phyloP scores from a whole-genome alignment of 176 grass and related monocot genomes.

The Melocanna baccifera region DNA sequence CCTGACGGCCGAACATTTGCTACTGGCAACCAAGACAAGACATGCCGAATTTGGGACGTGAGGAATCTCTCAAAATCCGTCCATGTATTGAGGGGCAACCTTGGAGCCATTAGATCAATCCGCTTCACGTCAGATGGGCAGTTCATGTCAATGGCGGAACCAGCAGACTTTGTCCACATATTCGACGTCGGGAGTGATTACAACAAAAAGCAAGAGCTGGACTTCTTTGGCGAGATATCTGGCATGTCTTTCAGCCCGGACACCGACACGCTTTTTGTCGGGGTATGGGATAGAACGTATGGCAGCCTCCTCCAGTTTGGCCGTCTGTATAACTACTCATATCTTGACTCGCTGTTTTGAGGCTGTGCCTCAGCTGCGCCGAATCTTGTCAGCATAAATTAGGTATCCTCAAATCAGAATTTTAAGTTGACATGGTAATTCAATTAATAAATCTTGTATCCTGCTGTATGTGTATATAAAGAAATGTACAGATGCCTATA shows the following conservation, averaged over 20 bases:
- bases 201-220: constrained; percentile 73
- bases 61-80: constrained; percentile 80
- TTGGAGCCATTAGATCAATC: constrained; percentile 86
- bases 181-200: constrained; percentile 72
- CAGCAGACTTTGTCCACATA: constrained; percentile 89
- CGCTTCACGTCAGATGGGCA: constrained; percentile 80
- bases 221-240: constrained; percentile 96
- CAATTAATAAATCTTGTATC: constrained; percentile 48
- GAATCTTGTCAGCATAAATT: constrained; percentile 33
- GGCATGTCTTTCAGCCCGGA: constrained; percentile 84
- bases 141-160: constrained; percentile 96
- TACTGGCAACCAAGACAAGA: constrained; percentile 98
- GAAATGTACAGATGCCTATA: constrained; percentile 42
- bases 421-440: constrained; percentile 34
- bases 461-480: constrained; percentile 47
- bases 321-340: constrained; percentile 52
- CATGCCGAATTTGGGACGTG: constrained; percentile 87
- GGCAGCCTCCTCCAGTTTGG: constrained; percentile 88
- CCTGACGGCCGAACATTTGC: constrained; percentile 85
- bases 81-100: constrained; percentile 73
- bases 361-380: constrained; percentile 19
- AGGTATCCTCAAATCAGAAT: constrained; percentile 34
- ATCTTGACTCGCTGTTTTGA: constrained; percentile 78
- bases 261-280: constrained; percentile 72
- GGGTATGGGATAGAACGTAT: constrained; percentile 90